Conservation (phyloP, 768 basidiomycete species). For the Krasilnikovozyma curviuscula region DNA sequence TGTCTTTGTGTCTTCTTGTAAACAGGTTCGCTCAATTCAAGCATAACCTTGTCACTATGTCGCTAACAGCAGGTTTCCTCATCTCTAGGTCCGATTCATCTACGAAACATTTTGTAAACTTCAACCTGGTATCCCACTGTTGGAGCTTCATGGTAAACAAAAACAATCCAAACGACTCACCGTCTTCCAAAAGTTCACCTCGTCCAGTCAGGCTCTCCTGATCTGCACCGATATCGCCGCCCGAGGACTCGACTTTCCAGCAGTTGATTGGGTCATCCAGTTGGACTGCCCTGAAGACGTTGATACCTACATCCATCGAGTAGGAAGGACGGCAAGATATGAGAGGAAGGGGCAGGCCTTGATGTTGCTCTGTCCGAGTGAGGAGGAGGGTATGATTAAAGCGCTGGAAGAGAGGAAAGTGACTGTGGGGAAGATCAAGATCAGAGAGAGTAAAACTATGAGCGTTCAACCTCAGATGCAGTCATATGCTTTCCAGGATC, state of each 20-base stretch:
- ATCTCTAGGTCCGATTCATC: constrained; percentile 52
- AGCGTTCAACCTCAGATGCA: constrained; percentile 74
- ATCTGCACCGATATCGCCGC: constrained; percentile 95
- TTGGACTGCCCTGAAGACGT: constrained; percentile 91
- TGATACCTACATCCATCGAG: constrained; percentile 92
- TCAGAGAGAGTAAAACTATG: constrained; percentile 67
- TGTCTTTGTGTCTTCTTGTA: constrained; percentile 85
- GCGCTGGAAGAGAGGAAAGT: constrained; percentile 55
- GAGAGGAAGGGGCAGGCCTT: constrained; percentile 73
- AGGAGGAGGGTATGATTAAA: constrained; percentile 73
- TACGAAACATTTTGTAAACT: constrained; percentile 90
- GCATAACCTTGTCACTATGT: neutral
- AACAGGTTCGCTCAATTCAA: constrained; percentile 40
- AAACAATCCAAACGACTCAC: constrained; percentile 74
- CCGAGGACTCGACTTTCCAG: constrained; percentile 86
- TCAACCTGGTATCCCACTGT: constrained; percentile 81
- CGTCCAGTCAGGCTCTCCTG: constrained; percentile 60
- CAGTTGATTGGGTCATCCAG: constrained; percentile 92
- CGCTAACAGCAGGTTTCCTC: neutral
- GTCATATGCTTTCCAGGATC: constrained; percentile 79
- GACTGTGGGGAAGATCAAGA: constrained; percentile 51
- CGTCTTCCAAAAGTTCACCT: constrained; percentile 67
- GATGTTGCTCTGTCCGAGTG: constrained; percentile 65
- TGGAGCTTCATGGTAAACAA: constrained; percentile 89
- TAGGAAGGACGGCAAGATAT: constrained; percentile 86